These are phyloP conservation scores for Blastomyces parvus DNA, from an alignment of 2,329 filamentous ascomycete species.

Conservation along the genomic window DNA sequence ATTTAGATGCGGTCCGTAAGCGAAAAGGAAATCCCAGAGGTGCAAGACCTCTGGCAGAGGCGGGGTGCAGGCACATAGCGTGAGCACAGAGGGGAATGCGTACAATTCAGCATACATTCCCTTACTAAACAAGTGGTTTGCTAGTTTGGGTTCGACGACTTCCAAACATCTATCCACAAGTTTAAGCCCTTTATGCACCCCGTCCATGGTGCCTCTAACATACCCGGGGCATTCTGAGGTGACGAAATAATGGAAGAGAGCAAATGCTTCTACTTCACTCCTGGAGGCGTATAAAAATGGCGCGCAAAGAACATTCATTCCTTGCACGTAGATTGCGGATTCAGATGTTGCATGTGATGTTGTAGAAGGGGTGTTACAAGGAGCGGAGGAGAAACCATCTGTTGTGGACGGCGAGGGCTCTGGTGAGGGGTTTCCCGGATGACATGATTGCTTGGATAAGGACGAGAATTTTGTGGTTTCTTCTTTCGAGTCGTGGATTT, in stretches of 20 bases:
- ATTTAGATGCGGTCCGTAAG: slow-evolving; percentile 89
- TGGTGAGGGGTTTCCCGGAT: slow-evolving; percentile 23
- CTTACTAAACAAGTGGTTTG: slow-evolving; percentile 72
- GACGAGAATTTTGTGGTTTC: slow-evolving; percentile 24
- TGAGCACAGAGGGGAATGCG: slow-evolving; percentile 89
- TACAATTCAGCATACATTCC: slow-evolving; percentile 89
- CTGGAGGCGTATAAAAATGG: slow-evolving; percentile 91
- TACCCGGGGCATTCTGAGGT: slow-evolving; percentile 86
- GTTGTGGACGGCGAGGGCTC: slow-evolving; percentile 51
- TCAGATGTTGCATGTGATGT: slow-evolving; percentile 53
- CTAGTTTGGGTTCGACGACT: slow-evolving; percentile 83
- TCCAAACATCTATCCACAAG: slow-evolving; percentile 87
- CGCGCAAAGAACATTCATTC: slow-evolving; percentile 96
- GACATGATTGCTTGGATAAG: slow-evolving; percentile 26
- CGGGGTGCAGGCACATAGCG: slow-evolving; percentile 89
- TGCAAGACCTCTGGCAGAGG: slow-evolving; percentile 85
- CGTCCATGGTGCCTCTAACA: slow-evolving; percentile 92
- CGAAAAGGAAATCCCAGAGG: slow-evolving; percentile 95
- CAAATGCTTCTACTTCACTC: slow-evolving; percentile 90
- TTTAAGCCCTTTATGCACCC: slow-evolving; percentile 82
- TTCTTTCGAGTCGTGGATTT: slow-evolving; percentile 64
- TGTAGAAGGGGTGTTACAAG: slow-evolving; percentile 15
- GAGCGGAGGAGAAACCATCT: slow-evolving; percentile 37
- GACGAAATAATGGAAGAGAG: slow-evolving; percentile 78
- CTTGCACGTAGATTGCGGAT: slow-evolving; percentile 86